A percentile compares a stretch with the other conserved stretches of the same genome.
Conservation (phyloP, 148 eudicot genomes). For the Tetragonia tetragonoides region DNA sequence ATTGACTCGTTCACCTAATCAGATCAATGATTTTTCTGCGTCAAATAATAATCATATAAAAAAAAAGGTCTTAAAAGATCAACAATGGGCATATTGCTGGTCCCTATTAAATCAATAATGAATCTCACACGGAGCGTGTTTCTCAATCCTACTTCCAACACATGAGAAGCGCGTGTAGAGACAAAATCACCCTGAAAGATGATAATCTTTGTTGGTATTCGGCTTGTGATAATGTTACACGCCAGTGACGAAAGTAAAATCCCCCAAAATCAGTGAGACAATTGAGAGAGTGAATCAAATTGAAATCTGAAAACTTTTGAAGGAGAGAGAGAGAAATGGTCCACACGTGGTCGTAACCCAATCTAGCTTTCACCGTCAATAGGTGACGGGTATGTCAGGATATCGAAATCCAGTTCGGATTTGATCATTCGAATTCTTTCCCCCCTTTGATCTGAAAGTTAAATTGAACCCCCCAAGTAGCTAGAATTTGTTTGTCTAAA, state of each 20-base stretch:
- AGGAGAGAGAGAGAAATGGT: background rate
- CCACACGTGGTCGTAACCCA: constrained; percentile 6
- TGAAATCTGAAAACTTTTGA: background rate
- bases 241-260: background rate
- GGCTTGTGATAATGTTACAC: constrained; percentile 2
- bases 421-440: background rate
- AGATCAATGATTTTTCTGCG: too few species aligned
- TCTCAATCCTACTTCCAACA: background rate
- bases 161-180: background rate
- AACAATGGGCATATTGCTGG: background rate
- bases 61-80: too few species aligned
- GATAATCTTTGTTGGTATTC: background rate
- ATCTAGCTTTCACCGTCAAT: background rate
- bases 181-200: background rate
- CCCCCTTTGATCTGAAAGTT: background rate
- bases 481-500: constrained; percentile 7
- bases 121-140: background rate
- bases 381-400: constrained; percentile 6
- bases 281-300: constrained; percentile 6
- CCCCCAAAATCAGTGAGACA: constrained; percentile 1
- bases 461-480: background rate
- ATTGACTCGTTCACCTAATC: too few species aligned
- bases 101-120: background rate
- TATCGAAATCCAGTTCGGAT: constrained; percentile 1
- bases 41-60: background rate